Percentiles rank a stretch among this genome's conserved stretches.
Evolutionary conservation across 1,139 yeast genomes (phyloP).

Genomic region (Protomyces pachydermus): DNA sequence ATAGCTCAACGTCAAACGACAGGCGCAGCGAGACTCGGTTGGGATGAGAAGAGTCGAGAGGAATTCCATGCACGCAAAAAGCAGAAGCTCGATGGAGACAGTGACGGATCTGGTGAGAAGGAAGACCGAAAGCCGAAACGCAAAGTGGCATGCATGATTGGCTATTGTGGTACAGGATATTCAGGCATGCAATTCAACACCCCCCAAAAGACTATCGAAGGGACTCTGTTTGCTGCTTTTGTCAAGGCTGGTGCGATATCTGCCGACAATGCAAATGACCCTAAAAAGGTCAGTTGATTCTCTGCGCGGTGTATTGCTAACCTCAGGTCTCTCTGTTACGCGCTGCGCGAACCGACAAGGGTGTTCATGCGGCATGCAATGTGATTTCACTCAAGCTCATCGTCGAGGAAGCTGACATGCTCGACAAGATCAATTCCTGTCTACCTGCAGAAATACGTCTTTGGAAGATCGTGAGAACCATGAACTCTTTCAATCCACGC

Average conservation of each 20-base stretch:
- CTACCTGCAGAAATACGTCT: conserved; percentile 83
- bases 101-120: background rate
- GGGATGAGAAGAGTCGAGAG: conserved; percentile 19
- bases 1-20: background rate
- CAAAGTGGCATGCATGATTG: conserved; percentile 88
- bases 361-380: conserved; percentile 98
- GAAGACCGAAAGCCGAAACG: conserved; percentile 67
- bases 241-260: conserved; percentile 87
- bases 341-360: conserved; percentile 97
- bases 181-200: conserved; percentile 95
- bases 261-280: conserved; percentile 79
- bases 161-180: conserved; percentile 97
- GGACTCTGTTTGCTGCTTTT: conserved; percentile 79
- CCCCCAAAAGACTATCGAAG: conserved; percentile 79
- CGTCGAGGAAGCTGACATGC: conserved; percentile 76
- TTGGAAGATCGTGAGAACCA: conserved; percentile 89
- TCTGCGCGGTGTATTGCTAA: background rate
- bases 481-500: conserved; percentile 88
- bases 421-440: conserved; percentile 62
- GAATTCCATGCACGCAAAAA: conserved; percentile 8
- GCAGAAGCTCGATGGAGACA: background rate
- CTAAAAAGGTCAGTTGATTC: conserved; percentile 52
- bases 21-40: background rate
- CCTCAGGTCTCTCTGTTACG: conserved; percentile 70
- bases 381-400: conserved; percentile 83